Evolutionary conservation across 768 basidiomycete genomes (phyloP), one percentile per base, ranked within the genome.

Genomic region (Xanthoconium purpureum): DNA sequence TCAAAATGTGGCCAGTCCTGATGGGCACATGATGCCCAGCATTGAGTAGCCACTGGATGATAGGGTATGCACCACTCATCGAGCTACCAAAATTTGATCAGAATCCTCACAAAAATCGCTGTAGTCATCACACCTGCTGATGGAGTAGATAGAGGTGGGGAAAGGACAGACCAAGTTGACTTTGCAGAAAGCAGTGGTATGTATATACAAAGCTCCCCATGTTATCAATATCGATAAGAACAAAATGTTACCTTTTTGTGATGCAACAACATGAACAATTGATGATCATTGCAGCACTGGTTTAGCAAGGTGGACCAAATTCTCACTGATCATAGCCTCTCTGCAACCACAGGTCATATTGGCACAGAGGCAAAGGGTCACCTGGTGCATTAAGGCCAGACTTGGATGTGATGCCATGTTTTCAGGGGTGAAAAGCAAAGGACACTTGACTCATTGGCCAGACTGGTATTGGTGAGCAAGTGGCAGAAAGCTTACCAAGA

Each of bases 1-100:
- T 13, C 81, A 85, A 62, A 72, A 78, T 36, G 67, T 75, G 20
- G 70, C 73, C 50, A 84, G 88, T 66, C 58, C 76, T 45, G 30
- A 50, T 32, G 13, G 53, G 49, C 18, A 49, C 39, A 14, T 11
- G 30, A 29, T 59, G 50, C 6, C 30, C 36, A n/a, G 46, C 48
- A 13, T 52, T 18, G 18, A 52, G n/a, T 15, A 59, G 15, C 6
- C 58, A 42, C 12, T 58, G 50, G 24, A 49, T 50, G 47, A 59
- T 48, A 12, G 50, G 0, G 30, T 58, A 45, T 29, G 37, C n/a
- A n/a, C n/a, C n/a, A n/a, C n/a, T n/a, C n/a, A n/a, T n/a, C 38
- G 39, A 12, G n/a, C 50, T 52, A 30, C 7, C 7, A 20, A 17
- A 1, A 14, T 39, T 32, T 15, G 17, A 29, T 37, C 18, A 14